phyloP scores from a whole-genome alignment of 2,329 filamentous ascomycete genomes.

The Xylariaceae sp. region DNA sequence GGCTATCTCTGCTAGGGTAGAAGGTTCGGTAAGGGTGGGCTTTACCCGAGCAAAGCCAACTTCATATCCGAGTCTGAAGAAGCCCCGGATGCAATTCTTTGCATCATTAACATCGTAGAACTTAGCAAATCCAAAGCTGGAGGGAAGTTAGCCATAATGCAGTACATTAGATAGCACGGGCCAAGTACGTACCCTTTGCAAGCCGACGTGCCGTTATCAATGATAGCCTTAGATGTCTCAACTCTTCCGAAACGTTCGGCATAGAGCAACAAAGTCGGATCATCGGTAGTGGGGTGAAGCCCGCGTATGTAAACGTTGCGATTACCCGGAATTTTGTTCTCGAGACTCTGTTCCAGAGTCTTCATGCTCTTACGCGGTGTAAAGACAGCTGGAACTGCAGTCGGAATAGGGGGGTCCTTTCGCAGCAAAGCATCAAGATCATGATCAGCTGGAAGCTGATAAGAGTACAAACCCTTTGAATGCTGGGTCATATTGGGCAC shows the following conservation, averaged over 20 bases:
- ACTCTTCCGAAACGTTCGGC: constrained; percentile 86
- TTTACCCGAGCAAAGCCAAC: constrained; percentile 89
- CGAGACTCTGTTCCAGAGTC: constrained; percentile 86
- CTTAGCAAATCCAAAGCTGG: constrained; percentile 94
- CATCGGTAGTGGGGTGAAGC: constrained; percentile 89
- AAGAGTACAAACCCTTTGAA: constrained; percentile 37
- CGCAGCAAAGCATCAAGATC: constrained; percentile 61
- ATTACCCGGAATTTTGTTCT: constrained; percentile 86
- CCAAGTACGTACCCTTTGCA: constrained; percentile 77
- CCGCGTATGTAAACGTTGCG: constrained; percentile 98
- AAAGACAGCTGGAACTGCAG: constrained; percentile 83
- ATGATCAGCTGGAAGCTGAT: constrained; percentile 39
- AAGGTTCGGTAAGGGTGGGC: constrained; percentile 17
- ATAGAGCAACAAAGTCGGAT: constrained; percentile 78
- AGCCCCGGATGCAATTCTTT: constrained; percentile 92
- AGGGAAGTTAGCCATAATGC: constrained; percentile 27
- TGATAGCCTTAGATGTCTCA: constrained; percentile 97
- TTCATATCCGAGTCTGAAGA: constrained; percentile 92
- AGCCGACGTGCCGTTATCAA: constrained; percentile 84
- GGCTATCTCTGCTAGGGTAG: not conserved
- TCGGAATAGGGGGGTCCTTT: constrained; percentile 77
- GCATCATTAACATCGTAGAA: constrained; percentile 84
- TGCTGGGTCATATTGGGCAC: constrained; percentile 30
- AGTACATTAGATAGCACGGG: not conserved
- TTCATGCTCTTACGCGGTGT: constrained; percentile 80